Percentiles rank a stretch among this genome's conserved stretches.
Conservation (phyloP, 2,329 filamentous ascomycete species). For the Cytospora schulzeri region DNA sequence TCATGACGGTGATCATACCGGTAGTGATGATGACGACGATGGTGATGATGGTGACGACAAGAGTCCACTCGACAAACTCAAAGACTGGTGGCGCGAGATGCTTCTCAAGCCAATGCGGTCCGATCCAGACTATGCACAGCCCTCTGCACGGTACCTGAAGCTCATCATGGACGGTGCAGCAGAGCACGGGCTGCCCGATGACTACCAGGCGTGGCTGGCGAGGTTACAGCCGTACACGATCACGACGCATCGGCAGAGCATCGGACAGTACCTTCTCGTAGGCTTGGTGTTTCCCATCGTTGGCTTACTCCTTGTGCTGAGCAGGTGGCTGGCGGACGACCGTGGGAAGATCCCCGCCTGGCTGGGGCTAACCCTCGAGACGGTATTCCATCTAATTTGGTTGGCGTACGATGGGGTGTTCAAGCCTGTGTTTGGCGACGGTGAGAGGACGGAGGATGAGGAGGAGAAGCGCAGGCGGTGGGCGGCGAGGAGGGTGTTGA, state of each 20-base stretch:
- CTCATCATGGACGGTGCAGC: conserved; percentile 76
- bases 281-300: conserved; percentile 57
- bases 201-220: conserved; percentile 75
- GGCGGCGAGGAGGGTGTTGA: conserved; percentile 13
- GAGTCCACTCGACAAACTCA: conserved; percentile 31
- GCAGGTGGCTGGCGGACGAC: conserved; percentile 60
- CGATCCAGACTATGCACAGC: conserved; percentile 73
- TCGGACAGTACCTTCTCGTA: conserved; percentile 67
- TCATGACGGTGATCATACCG: conserved; percentile 21
- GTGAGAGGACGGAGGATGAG: conserved; percentile 63
- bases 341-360: conserved; percentile 70
- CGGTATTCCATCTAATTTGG: conserved; percentile 55
- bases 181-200: conserved; percentile 77
- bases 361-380: conserved; percentile 56
- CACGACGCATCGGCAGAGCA: conserved; percentile 66
- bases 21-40: neutral
- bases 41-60: conserved; percentile 24
- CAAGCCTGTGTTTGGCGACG: conserved; percentile 77
- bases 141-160: conserved; percentile 80
- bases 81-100: conserved; percentile 51
- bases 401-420: conserved; percentile 47
- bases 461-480: conserved; percentile 25
- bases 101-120: conserved; percentile 55
- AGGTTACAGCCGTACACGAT: conserved; percentile 69
- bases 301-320: conserved; percentile 54